Evolutionary conservation across 2,329 filamentous ascomycete species (phyloP), one percentile per base, ranked within the genome.

Genomic region (Ophiostoma himal-ulmi): DNA sequence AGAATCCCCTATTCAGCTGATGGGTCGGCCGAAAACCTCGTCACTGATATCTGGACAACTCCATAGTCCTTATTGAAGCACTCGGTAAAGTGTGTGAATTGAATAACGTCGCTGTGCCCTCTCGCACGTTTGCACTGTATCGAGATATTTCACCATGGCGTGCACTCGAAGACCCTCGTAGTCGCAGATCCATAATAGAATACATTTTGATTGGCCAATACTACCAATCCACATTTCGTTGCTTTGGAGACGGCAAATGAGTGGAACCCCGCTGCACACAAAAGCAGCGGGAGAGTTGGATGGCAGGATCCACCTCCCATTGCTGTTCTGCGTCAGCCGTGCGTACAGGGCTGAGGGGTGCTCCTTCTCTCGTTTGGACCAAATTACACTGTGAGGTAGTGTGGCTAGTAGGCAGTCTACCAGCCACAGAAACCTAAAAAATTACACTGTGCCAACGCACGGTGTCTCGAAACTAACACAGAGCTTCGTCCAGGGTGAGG

Each of bases 271-370:
- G 8, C 68, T 67, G 60, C 67, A 71, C 41, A 41, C 54, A 66
- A 65, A 66, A 57, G 22, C 30, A n/a, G 54, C 36, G 41, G 37
- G 30, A 44, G 41, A 26, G 30, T 65, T 39, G 52, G 34, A 39
- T 26, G 30, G 39, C 13, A n/a, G 64, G 52, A 44, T 20, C 70
- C 70, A 66, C 68, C 36, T 17, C 20, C 13, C 26, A 26, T 5
- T 10, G 22, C 54, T 60, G 41, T 67, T 68, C 67, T 69, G 67
- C 68, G 77, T 71, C 70, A 72, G 70, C 71, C 71, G 68, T 71
- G 71, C 66, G 34, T 52, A 66, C 70, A 71, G 68, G 71, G 71
- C 71, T 72, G 71, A 70, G 34, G 36, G 60, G 26, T 17, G 1
- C 57, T 17, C 26, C 22, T 60, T 22, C 11, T 17, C 30, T 30